Evolutionary conservation across 2,329 filamentous ascomycete genomes (phyloP), one percentile per base, ranked within the genome.

Genomic region (Neofusicoccum ribis): DNA sequence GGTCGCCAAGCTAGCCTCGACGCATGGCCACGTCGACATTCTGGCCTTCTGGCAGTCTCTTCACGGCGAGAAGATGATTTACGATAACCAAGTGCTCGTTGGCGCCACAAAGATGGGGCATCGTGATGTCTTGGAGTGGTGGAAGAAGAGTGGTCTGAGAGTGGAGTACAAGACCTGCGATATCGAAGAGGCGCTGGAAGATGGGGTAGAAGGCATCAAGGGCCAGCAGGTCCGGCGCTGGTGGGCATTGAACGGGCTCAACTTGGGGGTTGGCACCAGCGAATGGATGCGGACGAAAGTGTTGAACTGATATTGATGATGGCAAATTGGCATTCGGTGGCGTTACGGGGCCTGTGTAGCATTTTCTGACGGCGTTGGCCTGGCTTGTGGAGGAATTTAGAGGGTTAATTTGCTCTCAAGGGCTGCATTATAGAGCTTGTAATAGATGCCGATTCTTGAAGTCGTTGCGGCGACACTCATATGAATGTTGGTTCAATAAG

Each of bases 131-230:
- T 81, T 98, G 7, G 92, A 97, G 75, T 97, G 94, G 94, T 97
- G 94, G 93, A 90, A 91, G 72, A 84, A 84, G 62, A 90, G 89
- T 70, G 87, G 88, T 0, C 84, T 93, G 70, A 85, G 86, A 61
- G 93, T 97, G 31, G 92, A 96, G 77, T 97, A 97, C 78, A 93
- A 94, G 76, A 96, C 92, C 1, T 97, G 93, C 76, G 93, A 96
- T 76, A 95, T 98, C 67, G 93, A 97, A 76, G 94, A 97, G 78
- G 93, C 93, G 0, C 83, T 97, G 44, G 93, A 97, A 75, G 93
- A 97, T 74, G 91, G 92, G 23, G 86, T 94, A 3, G 86, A 87
- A 43, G 86, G 83, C 1, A 78, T 82, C 4, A 88, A 90, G 63
- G 90, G 92, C 68, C 87, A 88, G 69, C 85, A 85, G 43, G 91